Conservation (phyloP, 176 grass and related monocot species). For the Canna indica region DNA sequence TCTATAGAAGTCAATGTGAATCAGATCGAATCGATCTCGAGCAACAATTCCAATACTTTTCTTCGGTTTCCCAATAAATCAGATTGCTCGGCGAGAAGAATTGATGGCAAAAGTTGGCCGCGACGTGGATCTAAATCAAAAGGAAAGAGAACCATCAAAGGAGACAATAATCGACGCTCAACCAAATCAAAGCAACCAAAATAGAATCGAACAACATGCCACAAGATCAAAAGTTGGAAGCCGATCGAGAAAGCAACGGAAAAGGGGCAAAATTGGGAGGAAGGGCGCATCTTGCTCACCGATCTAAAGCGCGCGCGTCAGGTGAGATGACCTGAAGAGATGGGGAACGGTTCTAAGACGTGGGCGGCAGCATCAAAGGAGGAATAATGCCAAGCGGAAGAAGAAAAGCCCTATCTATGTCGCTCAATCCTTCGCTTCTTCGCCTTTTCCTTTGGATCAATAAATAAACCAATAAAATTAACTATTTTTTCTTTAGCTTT, state of each 20-base stretch:
- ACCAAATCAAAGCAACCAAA: not conserved
- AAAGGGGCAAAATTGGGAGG: not conserved
- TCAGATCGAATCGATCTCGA: not conserved
- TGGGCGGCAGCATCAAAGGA: conserved; percentile 52
- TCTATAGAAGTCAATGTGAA: not conserved
- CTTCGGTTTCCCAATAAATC: not conserved
- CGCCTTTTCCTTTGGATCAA: conserved; percentile 23
- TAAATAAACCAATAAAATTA: not conserved
- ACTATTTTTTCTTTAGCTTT: not conserved
- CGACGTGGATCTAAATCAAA: conserved; percentile 3
- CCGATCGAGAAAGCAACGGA: not conserved
- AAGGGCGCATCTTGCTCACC: conserved; percentile 31
- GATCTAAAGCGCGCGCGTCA: conserved; percentile 31
- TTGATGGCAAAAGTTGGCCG: not conserved
- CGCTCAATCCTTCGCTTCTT: conserved; percentile 17
- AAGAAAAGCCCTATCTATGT: not conserved
- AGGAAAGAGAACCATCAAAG: not conserved
- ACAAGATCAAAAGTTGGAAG: not conserved
- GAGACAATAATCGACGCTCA: not conserved
- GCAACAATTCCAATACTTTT: not conserved
- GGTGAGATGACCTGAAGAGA: conserved; percentile 3
- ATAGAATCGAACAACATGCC: not conserved
- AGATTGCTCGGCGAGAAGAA: not conserved
- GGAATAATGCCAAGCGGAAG: too few species aligned
- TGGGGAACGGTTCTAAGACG: conserved; percentile 36